Percentiles rank a stretch among this genome's conserved stretches.
Evolutionary conservation across 495 filamentous ascomycete genomes (phyloP).

Genomic region (Rusavskia elegans): DNA sequence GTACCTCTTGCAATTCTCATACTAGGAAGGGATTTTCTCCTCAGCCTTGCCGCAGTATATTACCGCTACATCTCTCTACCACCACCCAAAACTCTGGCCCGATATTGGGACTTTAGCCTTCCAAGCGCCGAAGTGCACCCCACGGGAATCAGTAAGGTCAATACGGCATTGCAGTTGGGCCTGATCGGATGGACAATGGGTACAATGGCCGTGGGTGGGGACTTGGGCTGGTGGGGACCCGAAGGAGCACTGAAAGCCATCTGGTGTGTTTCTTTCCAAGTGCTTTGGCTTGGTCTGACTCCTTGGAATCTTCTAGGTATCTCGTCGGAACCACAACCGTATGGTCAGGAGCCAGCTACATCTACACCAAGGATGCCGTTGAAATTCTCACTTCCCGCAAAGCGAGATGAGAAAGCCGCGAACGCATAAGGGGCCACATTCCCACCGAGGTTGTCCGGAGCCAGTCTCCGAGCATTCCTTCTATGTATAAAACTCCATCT

Average conservation of each 20-base stretch:
- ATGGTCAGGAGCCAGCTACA: constrained; percentile 71
- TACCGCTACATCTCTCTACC: constrained; percentile 90
- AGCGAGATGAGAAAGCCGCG: neutral
- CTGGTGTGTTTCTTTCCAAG: neutral
- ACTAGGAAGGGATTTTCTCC: constrained; percentile 72
- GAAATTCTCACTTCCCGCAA: constrained; percentile 42
- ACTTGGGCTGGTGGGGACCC: neutral
- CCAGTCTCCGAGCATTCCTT: too few relatives aligned
- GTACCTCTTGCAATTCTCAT: constrained; percentile 82
- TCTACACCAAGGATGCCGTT: constrained; percentile 68
- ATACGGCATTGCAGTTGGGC: constrained; percentile 65
- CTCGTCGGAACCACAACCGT: constrained; percentile 65
- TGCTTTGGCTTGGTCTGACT: neutral
- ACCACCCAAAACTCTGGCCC: constrained; percentile 71
- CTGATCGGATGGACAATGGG: constrained; percentile 65
- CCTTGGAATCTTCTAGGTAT: constrained; percentile 13
- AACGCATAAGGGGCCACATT: neutral
- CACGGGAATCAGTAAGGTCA: constrained; percentile 80
- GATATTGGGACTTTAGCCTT: constrained; percentile 97
- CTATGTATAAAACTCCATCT: too few relatives aligned
- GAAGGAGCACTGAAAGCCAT: constrained; percentile 2
- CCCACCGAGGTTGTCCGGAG: neutral
- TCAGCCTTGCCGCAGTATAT: constrained; percentile 82
- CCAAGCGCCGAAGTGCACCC: constrained; percentile 87
- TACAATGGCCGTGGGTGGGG: constrained; percentile 40